phyloP scores from a whole-genome alignment of 768 basidiomycete species.

The Hygrocybe coccinea region DNA sequence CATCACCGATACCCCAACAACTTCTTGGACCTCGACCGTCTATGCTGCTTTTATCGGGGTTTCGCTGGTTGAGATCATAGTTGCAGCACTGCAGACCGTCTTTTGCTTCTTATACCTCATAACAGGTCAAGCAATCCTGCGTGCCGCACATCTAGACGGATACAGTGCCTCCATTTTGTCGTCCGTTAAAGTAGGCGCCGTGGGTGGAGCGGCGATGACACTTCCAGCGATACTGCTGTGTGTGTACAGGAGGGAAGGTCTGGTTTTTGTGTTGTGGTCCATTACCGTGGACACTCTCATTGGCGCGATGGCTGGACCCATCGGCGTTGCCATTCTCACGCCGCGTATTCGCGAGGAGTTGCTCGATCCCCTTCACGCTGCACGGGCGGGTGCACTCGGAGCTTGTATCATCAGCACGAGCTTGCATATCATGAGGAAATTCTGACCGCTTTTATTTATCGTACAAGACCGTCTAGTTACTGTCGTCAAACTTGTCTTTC shows the following conservation, averaged over 20 bases:
- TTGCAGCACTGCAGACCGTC: constrained; percentile 1
- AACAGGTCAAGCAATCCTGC: constrained; percentile 4
- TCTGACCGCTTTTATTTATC: constrained; percentile 7
- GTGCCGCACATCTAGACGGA: neutral
- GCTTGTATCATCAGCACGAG: constrained; percentile 3
- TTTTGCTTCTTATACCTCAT: constrained; percentile 5
- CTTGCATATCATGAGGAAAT: neutral
- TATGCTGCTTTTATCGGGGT: constrained; percentile 1
- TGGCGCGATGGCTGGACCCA: constrained; percentile 4
- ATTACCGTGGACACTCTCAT: constrained; percentile 5
- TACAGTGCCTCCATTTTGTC: constrained; percentile 3
- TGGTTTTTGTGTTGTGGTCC: neutral
- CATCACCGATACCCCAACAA: neutral
- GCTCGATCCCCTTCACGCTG: constrained; percentile 5
- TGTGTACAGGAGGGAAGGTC: constrained; percentile 1
- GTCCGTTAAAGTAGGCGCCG: neutral
- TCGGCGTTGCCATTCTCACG: constrained; percentile 1
- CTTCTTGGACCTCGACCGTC: neutral
- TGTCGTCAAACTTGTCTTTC: neutral
- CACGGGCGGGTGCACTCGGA: constrained; percentile 4
- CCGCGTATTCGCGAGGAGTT: neutral
- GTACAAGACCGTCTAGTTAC: constrained; percentile 31
- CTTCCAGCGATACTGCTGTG: constrained; percentile 1
- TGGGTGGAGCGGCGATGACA: constrained; percentile 1
- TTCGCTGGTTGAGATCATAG: neutral